A percentile compares a stretch with the other conserved stretches of the same genome.
phyloP scores from a whole-genome alignment of 106 monocot species.

The Dendrobium chrysotoxum region DNA sequence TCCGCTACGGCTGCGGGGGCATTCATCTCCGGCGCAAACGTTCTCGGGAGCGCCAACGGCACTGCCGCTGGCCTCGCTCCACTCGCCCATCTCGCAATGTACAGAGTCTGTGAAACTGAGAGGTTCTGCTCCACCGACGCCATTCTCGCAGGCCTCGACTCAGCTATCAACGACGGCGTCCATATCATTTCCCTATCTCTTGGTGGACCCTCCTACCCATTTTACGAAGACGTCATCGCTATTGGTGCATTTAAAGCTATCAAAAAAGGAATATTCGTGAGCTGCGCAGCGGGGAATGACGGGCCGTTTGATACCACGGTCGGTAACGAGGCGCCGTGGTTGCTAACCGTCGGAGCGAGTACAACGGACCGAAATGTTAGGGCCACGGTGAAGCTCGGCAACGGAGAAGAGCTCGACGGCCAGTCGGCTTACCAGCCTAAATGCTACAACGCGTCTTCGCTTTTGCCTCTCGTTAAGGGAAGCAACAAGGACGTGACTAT shows the following conservation, averaged over 20 bases:
- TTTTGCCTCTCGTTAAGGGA: background rate
- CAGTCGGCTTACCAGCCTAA: slow-evolving; percentile 3
- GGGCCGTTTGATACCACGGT: background rate
- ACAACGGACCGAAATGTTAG: slow-evolving; percentile 7
- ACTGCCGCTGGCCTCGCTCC: slow-evolving; percentile 23
- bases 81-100: slow-evolving; percentile 15
- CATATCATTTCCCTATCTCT: slow-evolving; percentile 17
- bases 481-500: background rate
- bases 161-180: slow-evolving; percentile 33
- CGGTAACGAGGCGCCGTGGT: slow-evolving; percentile 21
- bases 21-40: background rate
- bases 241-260: slow-evolving; percentile 2
- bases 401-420: background rate
- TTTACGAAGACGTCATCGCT: slow-evolving; percentile 2
- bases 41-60: slow-evolving; percentile 5
- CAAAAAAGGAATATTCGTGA: slow-evolving; percentile 18
- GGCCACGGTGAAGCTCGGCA: slow-evolving; percentile 4
- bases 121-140: slow-evolving; percentile 7
- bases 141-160: slow-evolving; percentile 37
- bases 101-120: slow-evolving; percentile 8
- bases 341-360: slow-evolving; percentile 19
- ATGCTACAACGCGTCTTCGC: background rate
- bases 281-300: slow-evolving; percentile 13
- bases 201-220: background rate
- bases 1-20: slow-evolving; percentile 9